Base-by-base conservation (phyloP, 139 green algal genomes). In the Chlorella vulgaris region DNA sequence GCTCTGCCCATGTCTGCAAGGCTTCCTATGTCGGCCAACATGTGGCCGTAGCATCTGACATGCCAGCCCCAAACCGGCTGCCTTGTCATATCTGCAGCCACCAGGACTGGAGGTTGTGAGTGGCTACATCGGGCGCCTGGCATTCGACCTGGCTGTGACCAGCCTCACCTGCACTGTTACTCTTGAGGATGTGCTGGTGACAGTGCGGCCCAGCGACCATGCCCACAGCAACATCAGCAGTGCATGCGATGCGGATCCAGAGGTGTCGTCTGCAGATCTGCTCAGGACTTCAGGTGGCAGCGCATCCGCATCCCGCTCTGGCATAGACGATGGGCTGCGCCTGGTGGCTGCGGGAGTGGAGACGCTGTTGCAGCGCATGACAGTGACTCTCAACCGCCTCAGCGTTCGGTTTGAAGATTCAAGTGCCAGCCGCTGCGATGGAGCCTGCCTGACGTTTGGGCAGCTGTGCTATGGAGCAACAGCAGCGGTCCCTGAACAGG, bases 281-380 rank as follows among this genome's bases (percentile, higher is more conserved):
- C n/a, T n/a, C 63, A 42, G 63, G 7, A 22, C n/a, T 58, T 15
- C 47, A 58, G 47, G 10, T 10, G 47, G 47, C 47, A 58, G 47
- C 47, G 47, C 47, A n/a, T n/a, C n/a, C n/a, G n/a, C n/a, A n/a
- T n/a, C n/a, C n/a, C n/a, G n/a, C n/a, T 62, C 29, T 36, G 71
- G 71, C 47, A 78, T 78, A 5, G 73, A 79, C 24, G 73, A 94
- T 2, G 87, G 85, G 31, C 86, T 94, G 33, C 67, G 67, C 21
- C 61, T 84, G 28, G 93, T 95, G 35, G 91, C 90, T 0, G 87
- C 87, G 7, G 84, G 89, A 24, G 75, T 95, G 40, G 89, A 95
- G 81, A 58, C 83, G 0, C 33, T 94, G 78, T 80, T 94, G 85
- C 90, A 93, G 82, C 79, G 87, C 40, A 67, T 93, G 61, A 80